Percentiles rank a stretch among this genome's conserved stretches.
These are phyloP conservation scores for Chalaropsis ovoidea DNA, from an alignment of 2,329 filamentous ascomycete genomes.

Conservation along the genomic window DNA sequence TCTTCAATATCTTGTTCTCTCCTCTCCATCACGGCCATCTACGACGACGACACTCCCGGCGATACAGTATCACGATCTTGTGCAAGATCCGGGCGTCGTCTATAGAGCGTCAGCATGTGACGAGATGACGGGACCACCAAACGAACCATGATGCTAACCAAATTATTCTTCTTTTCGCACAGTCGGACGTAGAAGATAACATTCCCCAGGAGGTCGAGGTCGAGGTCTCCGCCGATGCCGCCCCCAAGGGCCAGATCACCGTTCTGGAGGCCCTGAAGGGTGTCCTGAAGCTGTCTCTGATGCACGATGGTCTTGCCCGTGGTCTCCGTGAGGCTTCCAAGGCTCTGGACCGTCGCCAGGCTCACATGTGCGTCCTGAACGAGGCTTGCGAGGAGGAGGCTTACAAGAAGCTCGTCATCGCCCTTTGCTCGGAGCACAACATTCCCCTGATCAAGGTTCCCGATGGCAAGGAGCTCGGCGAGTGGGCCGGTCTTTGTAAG, in stretches of 20 bases:
- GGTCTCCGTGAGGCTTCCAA: slow-evolving; percentile 98
- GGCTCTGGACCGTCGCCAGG: slow-evolving; percentile 95
- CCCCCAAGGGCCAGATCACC: slow-evolving; percentile 85
- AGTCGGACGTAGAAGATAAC: slow-evolving; percentile 99
- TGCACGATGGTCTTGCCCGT: slow-evolving; percentile 98
- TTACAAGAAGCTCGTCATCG: slow-evolving; percentile 99
- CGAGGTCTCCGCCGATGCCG: slow-evolving; percentile 87
- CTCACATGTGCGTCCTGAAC: slow-evolving; percentile 99
- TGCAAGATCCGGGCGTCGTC: background rate
- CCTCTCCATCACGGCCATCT: slow-evolving; percentile 8
- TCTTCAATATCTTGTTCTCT: slow-evolving; percentile 1
- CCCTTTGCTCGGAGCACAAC: slow-evolving; percentile 98
- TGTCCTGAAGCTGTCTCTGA: slow-evolving; percentile 94
- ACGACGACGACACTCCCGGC: background rate
- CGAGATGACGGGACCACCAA: background rate
- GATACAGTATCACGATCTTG: background rate
- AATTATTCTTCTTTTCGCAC: slow-evolving; percentile 24
- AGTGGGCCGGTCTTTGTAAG: slow-evolving; percentile 99
- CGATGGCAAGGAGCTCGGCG: slow-evolving; percentile 98
- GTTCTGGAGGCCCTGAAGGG: slow-evolving; percentile 98
- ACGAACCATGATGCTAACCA: slow-evolving; percentile 6
- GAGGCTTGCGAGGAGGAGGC: slow-evolving; percentile 99
- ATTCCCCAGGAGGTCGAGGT: slow-evolving; percentile 94
- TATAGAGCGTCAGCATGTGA: slow-evolving; percentile 1
- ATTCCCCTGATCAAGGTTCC: slow-evolving; percentile 99